These are phyloP conservation scores for Fusarium domesticum DNA, from an alignment of 2,329 filamentous ascomycete genomes.

Conservation along the genomic window DNA sequence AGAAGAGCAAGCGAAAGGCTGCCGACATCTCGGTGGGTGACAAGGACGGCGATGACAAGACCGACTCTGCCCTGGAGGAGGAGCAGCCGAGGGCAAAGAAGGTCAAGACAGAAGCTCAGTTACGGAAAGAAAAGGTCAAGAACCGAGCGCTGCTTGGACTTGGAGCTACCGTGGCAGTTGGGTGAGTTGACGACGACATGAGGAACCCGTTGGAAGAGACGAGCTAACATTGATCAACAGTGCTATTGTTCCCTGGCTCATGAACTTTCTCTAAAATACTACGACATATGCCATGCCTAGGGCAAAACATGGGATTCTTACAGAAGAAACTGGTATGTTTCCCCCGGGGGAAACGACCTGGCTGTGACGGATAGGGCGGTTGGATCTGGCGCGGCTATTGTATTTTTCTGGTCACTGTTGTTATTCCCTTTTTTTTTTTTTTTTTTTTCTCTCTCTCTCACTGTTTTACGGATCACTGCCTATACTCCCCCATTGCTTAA, in stretches of 20 bases:
- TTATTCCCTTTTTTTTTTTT: slow-evolving; percentile 16
- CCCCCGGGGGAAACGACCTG: slow-evolving; percentile 13
- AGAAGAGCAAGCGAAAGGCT: slow-evolving; percentile 69
- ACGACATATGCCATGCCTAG: slow-evolving; percentile 20
- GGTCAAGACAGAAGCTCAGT: slow-evolving; percentile 73
- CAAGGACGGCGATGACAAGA: slow-evolving; percentile 40
- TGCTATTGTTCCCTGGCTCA: slow-evolving; percentile 51
- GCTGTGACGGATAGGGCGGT: slow-evolving; percentile 24
- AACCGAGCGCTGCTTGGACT: slow-evolving; percentile 83
- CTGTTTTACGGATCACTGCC: slow-evolving; percentile 22
- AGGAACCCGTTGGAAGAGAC: background rate
- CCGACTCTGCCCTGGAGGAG: slow-evolving; percentile 35
- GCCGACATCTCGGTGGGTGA: slow-evolving; percentile 68
- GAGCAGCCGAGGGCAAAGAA: slow-evolving; percentile 65
- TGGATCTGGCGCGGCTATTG: slow-evolving; percentile 30
- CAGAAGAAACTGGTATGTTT: slow-evolving; percentile 7
- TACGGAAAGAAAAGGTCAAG: slow-evolving; percentile 82
- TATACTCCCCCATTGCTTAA: slow-evolving; percentile 11
- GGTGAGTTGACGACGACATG: slow-evolving; percentile 59
- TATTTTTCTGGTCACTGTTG: slow-evolving; percentile 13
- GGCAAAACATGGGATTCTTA: slow-evolving; percentile 7
- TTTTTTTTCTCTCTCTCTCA: slow-evolving; percentile 13
- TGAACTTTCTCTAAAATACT: slow-evolving; percentile 46
- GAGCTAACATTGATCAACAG: slow-evolving; percentile 28
- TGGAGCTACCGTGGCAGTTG: slow-evolving; percentile 80